Evolutionary conservation across 164 flowering plant genomes (phyloP).

Genomic region (Tetracentron sinense): DNA sequence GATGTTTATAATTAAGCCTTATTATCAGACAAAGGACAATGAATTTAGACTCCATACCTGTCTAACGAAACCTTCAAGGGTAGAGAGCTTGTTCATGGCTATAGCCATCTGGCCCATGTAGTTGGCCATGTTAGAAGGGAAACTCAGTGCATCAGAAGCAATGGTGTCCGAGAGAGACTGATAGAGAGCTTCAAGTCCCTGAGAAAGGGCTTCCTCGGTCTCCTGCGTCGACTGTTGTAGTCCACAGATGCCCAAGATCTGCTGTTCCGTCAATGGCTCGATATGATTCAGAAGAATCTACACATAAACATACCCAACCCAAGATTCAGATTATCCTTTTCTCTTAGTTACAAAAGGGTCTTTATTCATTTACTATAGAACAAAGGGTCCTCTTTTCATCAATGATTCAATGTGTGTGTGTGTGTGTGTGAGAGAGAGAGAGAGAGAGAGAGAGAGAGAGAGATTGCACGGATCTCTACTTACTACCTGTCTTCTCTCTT

Average conservation of each 20-base stretch:
- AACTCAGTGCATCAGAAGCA: constrained; percentile 61
- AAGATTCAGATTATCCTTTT: not conserved
- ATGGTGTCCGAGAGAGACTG: constrained; percentile 79
- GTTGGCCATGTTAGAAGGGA: constrained; percentile 73
- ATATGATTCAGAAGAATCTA: constrained; percentile 65
- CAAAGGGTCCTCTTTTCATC: no score
- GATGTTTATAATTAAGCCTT: no score
- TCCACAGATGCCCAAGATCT: constrained; percentile 69
- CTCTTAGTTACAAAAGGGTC: not conserved
- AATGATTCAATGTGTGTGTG: no score
- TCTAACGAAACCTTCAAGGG: constrained; percentile 80
- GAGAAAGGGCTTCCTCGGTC: constrained; percentile 84
- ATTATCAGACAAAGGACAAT: no score
- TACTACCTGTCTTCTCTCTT: not conserved
- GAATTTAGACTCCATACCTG: no score
- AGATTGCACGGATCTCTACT: not conserved
- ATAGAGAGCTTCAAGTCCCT: constrained; percentile 77
- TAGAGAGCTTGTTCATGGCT: constrained; percentile 90
- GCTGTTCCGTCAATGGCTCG: constrained; percentile 91
- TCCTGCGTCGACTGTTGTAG: constrained; percentile 88
- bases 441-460: constrained; percentile 7
- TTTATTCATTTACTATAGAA: no score
- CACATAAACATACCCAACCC: not conserved
- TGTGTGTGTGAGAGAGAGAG: not conserved
- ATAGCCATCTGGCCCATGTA: constrained; percentile 96